Base-by-base conservation (phyloP, 2,329 filamentous ascomycete species). In the Colletotrichum australisinense region DNA sequence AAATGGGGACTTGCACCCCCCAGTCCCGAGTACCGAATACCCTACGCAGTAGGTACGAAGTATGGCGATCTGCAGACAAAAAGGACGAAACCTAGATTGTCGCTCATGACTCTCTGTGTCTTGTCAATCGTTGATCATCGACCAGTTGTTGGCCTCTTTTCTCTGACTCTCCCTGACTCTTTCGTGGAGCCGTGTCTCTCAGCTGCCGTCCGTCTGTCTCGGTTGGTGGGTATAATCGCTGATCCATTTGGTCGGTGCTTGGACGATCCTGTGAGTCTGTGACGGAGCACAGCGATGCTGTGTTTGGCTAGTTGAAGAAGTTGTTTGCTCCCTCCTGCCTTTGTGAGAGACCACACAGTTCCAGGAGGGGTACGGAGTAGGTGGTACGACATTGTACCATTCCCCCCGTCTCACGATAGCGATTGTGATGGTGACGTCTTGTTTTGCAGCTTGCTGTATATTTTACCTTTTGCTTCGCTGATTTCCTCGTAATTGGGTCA, bases 11-110 rank as follows among this genome's bases (percentile, higher is more conserved):
- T 53, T 42, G 55, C 22, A 52, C 32, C 70, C 66, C 59, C 46
- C 30, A 9, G 30, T 32, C 30, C 30, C 30, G 30, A 55, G 38
- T n/a, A n/a, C n/a, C n/a, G n/a, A n/a, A n/a, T n/a, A n/a, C n/a
- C n/a, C n/a, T n/a, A n/a, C n/a, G n/a, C n/a, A n/a, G n/a, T n/a
- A n/a, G n/a, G n/a, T n/a, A 32, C 30, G 30, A 32, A 32, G 8
- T 53, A 73, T 73, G 42, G 60, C 26, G 70, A 73, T 73, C 70
- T 73, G 59, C 70, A 70, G 53, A 53, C 6, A 30, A 68, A 11
- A 30, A 68, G 49, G 57, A 53, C 22, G 56, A 56, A 71, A 28
- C 65, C 46, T 46, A 64, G 9, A 28, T n/a, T 32, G 9, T 4
- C 24, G 24, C 16, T n/a, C 56, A 68, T 58, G 65, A 72, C 65